phyloP scores from a whole-genome alignment of 495 filamentous ascomycete genomes.

The Penicillium cataractarum region DNA sequence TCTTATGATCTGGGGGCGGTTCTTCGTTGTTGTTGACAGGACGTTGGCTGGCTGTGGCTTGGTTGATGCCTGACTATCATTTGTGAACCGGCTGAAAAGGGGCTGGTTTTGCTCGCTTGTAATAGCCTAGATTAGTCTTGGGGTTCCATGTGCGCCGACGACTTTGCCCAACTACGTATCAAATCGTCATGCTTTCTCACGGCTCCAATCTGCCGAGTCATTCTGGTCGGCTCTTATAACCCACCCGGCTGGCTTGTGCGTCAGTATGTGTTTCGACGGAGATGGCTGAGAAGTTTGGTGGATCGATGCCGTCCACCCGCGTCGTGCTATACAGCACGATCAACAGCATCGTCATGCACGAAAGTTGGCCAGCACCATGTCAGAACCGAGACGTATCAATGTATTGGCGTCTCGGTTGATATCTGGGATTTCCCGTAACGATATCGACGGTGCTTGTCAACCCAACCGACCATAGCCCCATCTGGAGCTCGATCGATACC shows the following conservation, averaged over 20 bases:
- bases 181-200: not conserved
- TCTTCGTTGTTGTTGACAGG: no score
- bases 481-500: not conserved
- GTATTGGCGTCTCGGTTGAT: not conserved
- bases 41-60: not conserved
- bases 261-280: not conserved
- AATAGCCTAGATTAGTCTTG: not conserved
- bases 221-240: not conserved
- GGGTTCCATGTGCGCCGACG: no score
- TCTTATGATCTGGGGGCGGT: no score
- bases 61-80: not conserved
- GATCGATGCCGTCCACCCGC: not conserved
- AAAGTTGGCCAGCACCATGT: not conserved
- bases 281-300: not conserved
- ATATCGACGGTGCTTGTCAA: not conserved
- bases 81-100: not conserved
- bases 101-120: not conserved
- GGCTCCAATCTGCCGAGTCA: not conserved
- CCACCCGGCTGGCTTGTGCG: not conserved
- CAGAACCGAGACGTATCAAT: not conserved
- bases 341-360: not conserved
- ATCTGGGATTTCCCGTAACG: not conserved
- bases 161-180: no score
- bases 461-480: not conserved
- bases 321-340: not conserved